Base-by-base conservation (phyloP, 441 rosid species). In the Croton laevigatus region DNA sequence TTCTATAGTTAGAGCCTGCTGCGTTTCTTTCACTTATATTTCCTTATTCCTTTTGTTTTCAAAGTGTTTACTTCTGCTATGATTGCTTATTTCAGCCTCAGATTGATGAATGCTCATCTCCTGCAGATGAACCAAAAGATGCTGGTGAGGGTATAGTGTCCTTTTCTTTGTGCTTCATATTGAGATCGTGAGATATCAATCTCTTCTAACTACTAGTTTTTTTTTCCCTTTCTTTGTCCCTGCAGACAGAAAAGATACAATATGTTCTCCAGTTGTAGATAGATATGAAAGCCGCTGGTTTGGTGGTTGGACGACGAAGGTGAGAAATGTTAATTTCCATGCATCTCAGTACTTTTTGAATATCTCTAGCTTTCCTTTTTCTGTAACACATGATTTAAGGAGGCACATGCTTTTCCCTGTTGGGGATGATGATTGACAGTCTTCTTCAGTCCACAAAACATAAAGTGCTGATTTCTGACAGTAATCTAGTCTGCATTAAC, bases 261-360 rank as follows among this genome's bases (percentile, higher is more conserved):
- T 20, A 66, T 54, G 34, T 17, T 62, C 42, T 71, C 37, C 22
- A 52, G 67, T 60, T 69, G 64, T 62, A 22, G 72, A 76, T 59
- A 74, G 77, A 73, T 83, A 72, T 66, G 72, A 62, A 68, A 80
- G 87, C 72, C 78, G 81, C 66, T 79, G 85, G 85, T 74, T 83
- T 16, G 84, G 86, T 71, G 84, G 84, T 70, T 83, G 85, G 87
- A 49, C 69, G 13, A 70, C 54, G 17, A 71, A 80, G 85, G 86
- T 85, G 63, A 65, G 78, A 59, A 34, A 65, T 74, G 40, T 68
- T 54, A 59, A n/a, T n/a, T n/a, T n/a, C n/a, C n/a, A n/a, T n/a
- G n/a, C n/a, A n/a, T 76, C 40, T 36, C 38, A 23, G 2, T 75
- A 51, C 58, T 52, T 37, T 45, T 69, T 55, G 44, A 37, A 38